phyloP scores from a whole-genome alignment of 1,284 basidiomycete species.

The Sanguinoderma infundibulare region DNA sequence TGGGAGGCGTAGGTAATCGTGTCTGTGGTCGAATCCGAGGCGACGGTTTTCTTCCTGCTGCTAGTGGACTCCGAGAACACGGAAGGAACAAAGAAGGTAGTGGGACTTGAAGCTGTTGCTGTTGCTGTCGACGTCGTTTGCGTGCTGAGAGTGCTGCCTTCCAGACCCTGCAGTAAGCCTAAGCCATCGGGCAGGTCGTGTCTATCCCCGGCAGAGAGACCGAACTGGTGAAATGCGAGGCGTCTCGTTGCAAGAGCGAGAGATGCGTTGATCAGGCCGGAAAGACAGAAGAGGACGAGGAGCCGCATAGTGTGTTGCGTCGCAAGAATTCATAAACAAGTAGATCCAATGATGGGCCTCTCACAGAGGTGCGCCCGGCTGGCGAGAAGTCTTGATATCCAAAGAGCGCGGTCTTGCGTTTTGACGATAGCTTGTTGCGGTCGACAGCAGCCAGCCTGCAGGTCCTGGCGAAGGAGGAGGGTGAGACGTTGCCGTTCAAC shows the following conservation, averaged over 20 bases:
- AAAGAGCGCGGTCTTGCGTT: background rate
- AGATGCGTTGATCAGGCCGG: constrained; percentile 7
- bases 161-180: constrained; percentile 11
- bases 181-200: constrained; percentile 17
- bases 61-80: background rate
- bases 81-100: background rate
- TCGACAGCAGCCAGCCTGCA: constrained; percentile 1
- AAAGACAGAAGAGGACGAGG: constrained; percentile 10
- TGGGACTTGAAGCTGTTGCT: background rate
- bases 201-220: background rate
- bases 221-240: background rate
- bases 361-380: background rate
- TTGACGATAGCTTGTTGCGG: background rate
- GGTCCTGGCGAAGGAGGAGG: background rate
- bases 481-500: background rate
- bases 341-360: background rate
- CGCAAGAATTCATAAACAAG: background rate
- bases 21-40: constrained; percentile 22
- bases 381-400: background rate
- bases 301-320: constrained; percentile 15
- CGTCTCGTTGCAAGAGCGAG: constrained; percentile 5
- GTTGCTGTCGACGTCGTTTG: constrained; percentile 1
- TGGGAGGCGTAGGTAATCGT: constrained; percentile 8
- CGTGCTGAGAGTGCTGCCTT: constrained; percentile 5
- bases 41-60: constrained; percentile 14